Evolutionary conservation across 495 filamentous ascomycete species (phyloP).

Genomic region (Penicillium verhagenii): DNA sequence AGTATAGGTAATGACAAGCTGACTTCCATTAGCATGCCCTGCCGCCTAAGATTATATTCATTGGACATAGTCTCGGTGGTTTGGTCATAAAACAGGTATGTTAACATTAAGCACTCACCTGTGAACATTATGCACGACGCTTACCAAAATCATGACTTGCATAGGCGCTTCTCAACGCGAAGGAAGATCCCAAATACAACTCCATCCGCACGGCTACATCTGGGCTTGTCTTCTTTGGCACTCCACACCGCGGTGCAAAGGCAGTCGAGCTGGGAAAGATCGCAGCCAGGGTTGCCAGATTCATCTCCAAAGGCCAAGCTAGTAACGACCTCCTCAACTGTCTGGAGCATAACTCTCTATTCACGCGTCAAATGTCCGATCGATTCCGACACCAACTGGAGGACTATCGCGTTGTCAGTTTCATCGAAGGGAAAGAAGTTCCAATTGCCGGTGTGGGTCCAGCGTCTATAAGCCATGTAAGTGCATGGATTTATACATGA

Average conservation of each 20-base stretch:
- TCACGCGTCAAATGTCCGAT: conserved; percentile 40
- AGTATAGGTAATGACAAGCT: neutral
- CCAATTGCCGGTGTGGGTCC: conserved; percentile 32
- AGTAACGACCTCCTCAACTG: conserved; percentile 38
- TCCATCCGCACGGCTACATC: conserved; percentile 39
- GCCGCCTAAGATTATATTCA: conserved; percentile 41
- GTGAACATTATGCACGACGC: neutral
- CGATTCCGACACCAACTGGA: conserved; percentile 38
- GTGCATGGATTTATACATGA: neutral
- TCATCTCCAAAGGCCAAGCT: conserved; percentile 34
- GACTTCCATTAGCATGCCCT: conserved; percentile 11
- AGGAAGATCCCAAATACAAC: conserved; percentile 40
- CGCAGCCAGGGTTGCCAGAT: conserved; percentile 35
- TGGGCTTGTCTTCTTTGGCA: conserved; percentile 48
- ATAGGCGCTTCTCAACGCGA: conserved; percentile 40
- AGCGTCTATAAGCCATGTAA: conserved; percentile 35
- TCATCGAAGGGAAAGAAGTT: conserved; percentile 44
- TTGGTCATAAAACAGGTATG: conserved; percentile 46
- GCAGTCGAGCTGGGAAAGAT: conserved; percentile 40
- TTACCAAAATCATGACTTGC: neutral
- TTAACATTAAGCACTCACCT: neutral
- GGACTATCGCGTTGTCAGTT: conserved; percentile 40
- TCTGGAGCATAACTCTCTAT: conserved; percentile 40
- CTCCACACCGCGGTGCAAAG: conserved; percentile 44
- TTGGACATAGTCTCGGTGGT: conserved; percentile 48